phyloP scores from a whole-genome alignment of 805 yeast species.

The Candida koratica region DNA sequence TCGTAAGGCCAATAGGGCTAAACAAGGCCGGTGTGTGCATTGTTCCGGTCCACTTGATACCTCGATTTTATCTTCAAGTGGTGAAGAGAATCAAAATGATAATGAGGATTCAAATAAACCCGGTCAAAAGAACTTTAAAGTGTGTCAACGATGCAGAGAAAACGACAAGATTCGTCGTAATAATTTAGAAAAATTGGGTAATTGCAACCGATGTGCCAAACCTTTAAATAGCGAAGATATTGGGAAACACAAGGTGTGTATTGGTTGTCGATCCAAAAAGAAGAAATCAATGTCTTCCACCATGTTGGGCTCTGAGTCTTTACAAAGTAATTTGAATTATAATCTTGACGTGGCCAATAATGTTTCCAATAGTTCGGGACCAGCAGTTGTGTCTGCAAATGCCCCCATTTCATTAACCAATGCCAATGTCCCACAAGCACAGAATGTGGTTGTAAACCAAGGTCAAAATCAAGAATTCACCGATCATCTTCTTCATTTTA shows the following conservation, averaged over 20 bases:
- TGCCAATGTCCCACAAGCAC: background rate
- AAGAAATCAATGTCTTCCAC: conserved; percentile 27
- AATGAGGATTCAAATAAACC: conserved; percentile 8
- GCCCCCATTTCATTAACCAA: background rate
- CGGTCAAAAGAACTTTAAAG: conserved; percentile 44
- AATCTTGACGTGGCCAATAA: conserved; percentile 3
- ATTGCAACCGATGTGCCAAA: conserved; percentile 61
- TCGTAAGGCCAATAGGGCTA: conserved; percentile 55
- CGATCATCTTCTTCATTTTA: conserved; percentile 10
- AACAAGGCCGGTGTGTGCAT: conserved; percentile 64
- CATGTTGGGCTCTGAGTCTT: background rate
- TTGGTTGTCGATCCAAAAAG: conserved; percentile 50
- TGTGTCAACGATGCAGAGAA: conserved; percentile 61
- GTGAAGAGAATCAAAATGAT: conserved; percentile 12
- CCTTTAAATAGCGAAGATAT: conserved; percentile 42
- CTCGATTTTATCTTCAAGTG: conserved; percentile 31
- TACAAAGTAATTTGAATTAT: conserved; percentile 1
- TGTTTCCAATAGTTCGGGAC: conserved; percentile 2
- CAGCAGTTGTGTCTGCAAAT: conserved; percentile 4
- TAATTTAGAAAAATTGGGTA: conserved; percentile 52
- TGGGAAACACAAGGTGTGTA: conserved; percentile 55
- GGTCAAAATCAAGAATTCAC: conserved; percentile 4
- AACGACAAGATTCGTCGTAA: conserved; percentile 57
- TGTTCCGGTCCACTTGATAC: conserved; percentile 56
- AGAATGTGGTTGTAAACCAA: background rate